Evolutionary conservation across 23 red algal genomes (phyloP).

Genomic region (Cyanidiococcus yangmingshanensis): DNA sequence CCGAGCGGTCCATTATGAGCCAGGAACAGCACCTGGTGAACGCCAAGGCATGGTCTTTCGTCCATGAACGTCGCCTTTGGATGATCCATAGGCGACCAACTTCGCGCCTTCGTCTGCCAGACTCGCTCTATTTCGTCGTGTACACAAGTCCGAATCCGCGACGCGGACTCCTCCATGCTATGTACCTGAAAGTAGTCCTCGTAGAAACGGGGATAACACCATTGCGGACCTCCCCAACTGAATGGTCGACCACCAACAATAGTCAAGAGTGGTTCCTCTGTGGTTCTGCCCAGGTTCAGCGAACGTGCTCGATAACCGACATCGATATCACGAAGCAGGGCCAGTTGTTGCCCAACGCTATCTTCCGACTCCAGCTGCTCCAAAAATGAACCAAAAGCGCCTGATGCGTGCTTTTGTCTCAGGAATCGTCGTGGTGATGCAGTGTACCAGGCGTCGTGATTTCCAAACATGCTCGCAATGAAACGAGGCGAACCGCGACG

Average conservation of each 20-base stretch:
- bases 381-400: neutral
- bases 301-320: conserved; percentile 31
- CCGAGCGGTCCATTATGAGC: conserved; percentile 62
- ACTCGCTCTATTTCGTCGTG: neutral
- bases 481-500: neutral
- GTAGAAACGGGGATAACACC: conserved; percentile 56
- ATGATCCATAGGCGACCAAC: neutral
- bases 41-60: neutral
- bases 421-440: conserved; percentile 24
- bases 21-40: conserved; percentile 41
- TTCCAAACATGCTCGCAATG: conserved; percentile 52
- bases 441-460: conserved; percentile 80
- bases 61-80: neutral
- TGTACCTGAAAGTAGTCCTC: conserved; percentile 40
- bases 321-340: conserved; percentile 22
- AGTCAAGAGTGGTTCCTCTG: conserved; percentile 21
- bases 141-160: conserved; percentile 37
- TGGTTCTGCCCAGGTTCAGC: neutral
- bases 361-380: conserved; percentile 31
- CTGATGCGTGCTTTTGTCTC: conserved; percentile 15
- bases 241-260: conserved; percentile 61
- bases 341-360: conserved; percentile 41
- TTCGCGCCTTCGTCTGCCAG: neutral
- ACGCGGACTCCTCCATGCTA: conserved; percentile 28
- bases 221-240: conserved; percentile 54